Base-by-base conservation (phyloP, 1,284 basidiomycete genomes). In the Inonotus hispidus region DNA sequence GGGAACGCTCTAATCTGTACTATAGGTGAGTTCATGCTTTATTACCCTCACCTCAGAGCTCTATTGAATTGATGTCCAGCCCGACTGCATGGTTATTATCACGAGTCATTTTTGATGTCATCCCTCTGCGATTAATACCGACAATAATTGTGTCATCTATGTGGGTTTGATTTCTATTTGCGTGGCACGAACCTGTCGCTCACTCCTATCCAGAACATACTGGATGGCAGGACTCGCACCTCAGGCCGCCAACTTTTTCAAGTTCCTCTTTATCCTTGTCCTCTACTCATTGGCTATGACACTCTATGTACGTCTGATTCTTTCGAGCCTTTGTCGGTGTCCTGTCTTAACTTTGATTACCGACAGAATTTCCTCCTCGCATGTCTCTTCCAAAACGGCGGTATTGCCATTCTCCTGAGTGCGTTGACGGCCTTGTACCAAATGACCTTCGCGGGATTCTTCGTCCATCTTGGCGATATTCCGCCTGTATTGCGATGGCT, bases 141-240 rank as follows among this genome's bases (percentile, higher is more conserved):
- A 92, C 92, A 0, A 87, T 95, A 60, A 77, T 93, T 53, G 86
- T 94, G 16, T 81, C 86, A 8, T 84, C 90, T 0, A 88, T 93
- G 88, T 91, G 67, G 69, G 80, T 68, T 10, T n/a, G 7, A 32
- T 35, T 58, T 32, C 53, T n/a, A n/a, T n/a, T n/a, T 41, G n/a
- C 25, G 50, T 39, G 27, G 38, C 47, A 1, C 13, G 38, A 38
- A 49, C 29, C 32, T 58, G 56, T 19, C 57, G 54, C 63, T 35
- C 38, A 50, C 57, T 64, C 62, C 56, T 37, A 37, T 53, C 1
- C 61, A 90, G 88, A 59, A 88, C 87, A 14, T 93, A 95, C 70
- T 96, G 92, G 88, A 93, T 96, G 93, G 92, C 93, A 13, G 93
- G 94, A 8, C 81, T 96, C 1, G 81, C 89, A 1, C 77, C 77